These are phyloP conservation scores for Camptophora hylomeconis DNA, from an alignment of 2,329 filamentous ascomycete genomes.

Conservation along the genomic window DNA sequence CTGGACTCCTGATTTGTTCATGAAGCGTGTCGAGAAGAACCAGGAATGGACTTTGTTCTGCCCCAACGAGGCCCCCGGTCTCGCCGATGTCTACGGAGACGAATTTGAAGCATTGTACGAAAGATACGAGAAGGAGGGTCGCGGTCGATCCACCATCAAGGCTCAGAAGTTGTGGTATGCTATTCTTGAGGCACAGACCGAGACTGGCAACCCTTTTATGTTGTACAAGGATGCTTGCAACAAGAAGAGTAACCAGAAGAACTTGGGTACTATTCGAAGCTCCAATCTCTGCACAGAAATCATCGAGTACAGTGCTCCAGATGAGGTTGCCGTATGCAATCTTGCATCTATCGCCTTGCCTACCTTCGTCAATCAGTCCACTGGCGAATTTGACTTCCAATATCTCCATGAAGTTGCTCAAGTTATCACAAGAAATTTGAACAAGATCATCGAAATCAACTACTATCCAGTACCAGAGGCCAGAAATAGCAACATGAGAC, in stretches of 20 bases:
- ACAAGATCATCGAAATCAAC: slow-evolving; percentile 97
- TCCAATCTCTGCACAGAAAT: slow-evolving; percentile 99
- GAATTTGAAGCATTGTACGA: slow-evolving; percentile 94
- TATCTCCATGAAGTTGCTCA: slow-evolving; percentile 91
- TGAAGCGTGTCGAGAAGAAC: slow-evolving; percentile 98
- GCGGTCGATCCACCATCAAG: slow-evolving; percentile 81
- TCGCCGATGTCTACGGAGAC: slow-evolving; percentile 93
- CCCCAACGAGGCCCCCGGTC: slow-evolving; percentile 86
- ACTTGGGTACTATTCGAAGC: slow-evolving; percentile 93
- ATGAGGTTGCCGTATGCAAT: slow-evolving; percentile 98
- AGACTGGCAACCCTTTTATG: slow-evolving; percentile 99
- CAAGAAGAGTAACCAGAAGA: slow-evolving; percentile 99
- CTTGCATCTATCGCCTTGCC: slow-evolving; percentile 87
- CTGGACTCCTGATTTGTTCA: slow-evolving; percentile 98
- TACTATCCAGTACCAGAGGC: slow-evolving; percentile 96
- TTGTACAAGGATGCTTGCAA: slow-evolving; percentile 98
- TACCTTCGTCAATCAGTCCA: slow-evolving; percentile 74
- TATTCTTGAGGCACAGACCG: slow-evolving; percentile 93
- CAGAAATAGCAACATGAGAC: slow-evolving; percentile 90
- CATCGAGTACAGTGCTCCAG: slow-evolving; percentile 89
- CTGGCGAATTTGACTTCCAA: slow-evolving; percentile 83
- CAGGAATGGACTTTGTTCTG: slow-evolving; percentile 97
- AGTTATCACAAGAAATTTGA: slow-evolving; percentile 87
- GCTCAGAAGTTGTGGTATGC: slow-evolving; percentile 99
- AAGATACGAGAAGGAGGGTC: slow-evolving; percentile 72